Evolutionary conservation across 73 alveolate species (phyloP).

Genomic region (Uronychia binucleata): DNA sequence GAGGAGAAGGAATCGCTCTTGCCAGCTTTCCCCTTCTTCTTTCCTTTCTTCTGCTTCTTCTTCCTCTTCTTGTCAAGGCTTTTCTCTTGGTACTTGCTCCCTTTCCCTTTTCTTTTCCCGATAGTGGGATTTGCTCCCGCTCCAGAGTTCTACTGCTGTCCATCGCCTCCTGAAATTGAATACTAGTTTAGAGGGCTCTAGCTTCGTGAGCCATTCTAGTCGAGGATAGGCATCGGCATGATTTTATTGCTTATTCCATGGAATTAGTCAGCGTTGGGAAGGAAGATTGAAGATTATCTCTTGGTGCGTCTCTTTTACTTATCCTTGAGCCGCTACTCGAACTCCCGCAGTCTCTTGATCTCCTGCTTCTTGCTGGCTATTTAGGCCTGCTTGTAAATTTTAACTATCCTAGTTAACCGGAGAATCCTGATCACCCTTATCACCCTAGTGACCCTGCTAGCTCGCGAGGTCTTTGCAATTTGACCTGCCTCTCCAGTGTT

Average conservation of each 20-base stretch:
- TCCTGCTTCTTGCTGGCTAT: constrained; percentile 49
- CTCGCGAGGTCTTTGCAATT: constrained; percentile 77
- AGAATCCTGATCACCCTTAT: constrained; percentile 71
- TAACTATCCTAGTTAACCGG: constrained; percentile 71
- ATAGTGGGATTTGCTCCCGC: too few relatives aligned
- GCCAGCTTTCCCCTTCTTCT: too few relatives aligned
- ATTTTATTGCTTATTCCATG: not conserved
- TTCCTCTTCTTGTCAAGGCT: not conserved
- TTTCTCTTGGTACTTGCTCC: not conserved
- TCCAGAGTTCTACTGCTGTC: too few relatives aligned
- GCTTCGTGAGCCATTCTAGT: not conserved
- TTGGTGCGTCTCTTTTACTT: not conserved
- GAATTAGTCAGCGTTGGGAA: too few relatives aligned
- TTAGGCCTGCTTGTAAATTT: constrained; percentile 57
- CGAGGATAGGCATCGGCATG: not conserved
- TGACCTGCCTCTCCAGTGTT: constrained; percentile 67
- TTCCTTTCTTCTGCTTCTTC: not conserved
- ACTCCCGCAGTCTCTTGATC: constrained; percentile 3
- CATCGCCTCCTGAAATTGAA: not conserved
- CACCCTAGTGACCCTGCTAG: constrained; percentile 77
- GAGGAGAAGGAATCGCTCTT: too few relatives aligned
- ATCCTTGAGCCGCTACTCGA: not conserved
- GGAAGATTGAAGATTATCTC: not conserved
- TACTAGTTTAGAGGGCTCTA: not conserved
- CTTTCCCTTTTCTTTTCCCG: not conserved